phyloP scores from a whole-genome alignment of 1,284 basidiomycete genomes.

The Microbotryum intermedium region DNA sequence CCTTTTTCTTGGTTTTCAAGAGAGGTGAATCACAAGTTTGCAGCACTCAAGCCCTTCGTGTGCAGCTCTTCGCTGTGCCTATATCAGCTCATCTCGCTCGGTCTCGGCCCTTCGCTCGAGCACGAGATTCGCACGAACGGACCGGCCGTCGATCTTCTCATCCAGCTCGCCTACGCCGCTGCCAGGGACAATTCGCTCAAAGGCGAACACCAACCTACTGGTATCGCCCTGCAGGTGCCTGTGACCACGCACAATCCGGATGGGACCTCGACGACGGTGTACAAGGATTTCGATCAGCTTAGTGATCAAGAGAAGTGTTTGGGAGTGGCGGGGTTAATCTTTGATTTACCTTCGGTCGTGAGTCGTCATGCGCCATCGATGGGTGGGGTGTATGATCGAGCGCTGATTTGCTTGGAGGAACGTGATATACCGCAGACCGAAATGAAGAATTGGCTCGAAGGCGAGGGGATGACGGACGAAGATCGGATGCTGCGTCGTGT shows the following conservation, averaged over 20 bases:
- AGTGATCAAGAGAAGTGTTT: neutral
- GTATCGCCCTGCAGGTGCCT: conserved; percentile 23
- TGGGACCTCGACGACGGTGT: conserved; percentile 1
- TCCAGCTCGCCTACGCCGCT: conserved; percentile 24
- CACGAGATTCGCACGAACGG: conserved; percentile 29
- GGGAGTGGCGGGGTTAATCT: conserved; percentile 17
- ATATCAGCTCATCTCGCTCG: conserved; percentile 27
- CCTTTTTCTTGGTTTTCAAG: neutral
- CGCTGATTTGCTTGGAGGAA: neutral
- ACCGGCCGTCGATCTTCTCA: conserved; percentile 29
- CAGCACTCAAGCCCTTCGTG: conserved; percentile 28
- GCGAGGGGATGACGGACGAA: conserved; percentile 16
- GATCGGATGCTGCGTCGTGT: conserved; percentile 17
- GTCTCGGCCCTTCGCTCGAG: conserved; percentile 23
- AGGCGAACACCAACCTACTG: conserved; percentile 14
- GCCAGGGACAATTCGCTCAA: conserved; percentile 21
- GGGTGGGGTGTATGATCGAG: neutral
- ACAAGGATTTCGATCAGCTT: conserved; percentile 15
- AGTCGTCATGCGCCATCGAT: neutral
- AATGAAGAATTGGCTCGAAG: conserved; percentile 27
- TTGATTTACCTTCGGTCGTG: conserved; percentile 22
- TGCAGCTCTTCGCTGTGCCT: conserved; percentile 26
- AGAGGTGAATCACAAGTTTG: neutral
- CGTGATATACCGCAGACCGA: conserved; percentile 2
- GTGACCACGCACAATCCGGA: neutral